Percentiles rank a stretch among this genome's conserved stretches.
These are phyloP conservation scores for Mycena epipterygia DNA, from an alignment of 768 basidiomycete genomes.

Conservation along the genomic window DNA sequence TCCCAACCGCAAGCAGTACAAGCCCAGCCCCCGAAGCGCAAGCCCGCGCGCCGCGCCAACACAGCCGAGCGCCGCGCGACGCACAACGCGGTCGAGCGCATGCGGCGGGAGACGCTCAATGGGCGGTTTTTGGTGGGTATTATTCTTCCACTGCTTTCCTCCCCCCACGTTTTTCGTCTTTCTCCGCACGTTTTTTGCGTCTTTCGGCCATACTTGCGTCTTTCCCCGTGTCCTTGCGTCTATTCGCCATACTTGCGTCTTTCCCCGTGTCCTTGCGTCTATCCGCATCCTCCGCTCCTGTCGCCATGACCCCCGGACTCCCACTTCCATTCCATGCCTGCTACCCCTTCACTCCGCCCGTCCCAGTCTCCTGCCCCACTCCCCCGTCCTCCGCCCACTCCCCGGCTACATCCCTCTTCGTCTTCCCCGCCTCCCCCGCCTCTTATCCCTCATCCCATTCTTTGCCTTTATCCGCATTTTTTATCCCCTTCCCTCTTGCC, in stretches of 20 bases:
- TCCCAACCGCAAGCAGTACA: too few species aligned
- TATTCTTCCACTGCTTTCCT: too few species aligned
- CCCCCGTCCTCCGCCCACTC: background rate
- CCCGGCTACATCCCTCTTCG: too few species aligned
- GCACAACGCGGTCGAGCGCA: constrained; percentile 97
- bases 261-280: too few species aligned
- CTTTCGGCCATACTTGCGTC: too few species aligned
- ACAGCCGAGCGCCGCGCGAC: constrained; percentile 96
- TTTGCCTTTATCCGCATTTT: background rate
- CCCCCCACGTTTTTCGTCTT: background rate
- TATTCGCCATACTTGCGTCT: too few species aligned
- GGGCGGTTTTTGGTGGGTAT: constrained; percentile 84
- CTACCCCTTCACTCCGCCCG: too few species aligned
- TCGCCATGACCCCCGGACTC: too few species aligned
- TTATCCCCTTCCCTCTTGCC: background rate
- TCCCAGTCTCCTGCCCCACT: background rate
- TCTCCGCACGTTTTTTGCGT: background rate
- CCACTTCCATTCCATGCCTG: too few species aligned
- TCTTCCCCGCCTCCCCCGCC: background rate
- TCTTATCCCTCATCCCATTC: background rate
- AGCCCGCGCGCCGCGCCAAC: constrained; percentile 90
- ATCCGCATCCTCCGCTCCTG: too few species aligned
- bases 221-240: too few species aligned
- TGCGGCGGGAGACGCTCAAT: constrained; percentile 93
- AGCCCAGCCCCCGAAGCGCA: constrained; percentile 75